Evolutionary conservation across 352 stramenopile species (phyloP).

Genomic region (Plasmopara halstedii): DNA sequence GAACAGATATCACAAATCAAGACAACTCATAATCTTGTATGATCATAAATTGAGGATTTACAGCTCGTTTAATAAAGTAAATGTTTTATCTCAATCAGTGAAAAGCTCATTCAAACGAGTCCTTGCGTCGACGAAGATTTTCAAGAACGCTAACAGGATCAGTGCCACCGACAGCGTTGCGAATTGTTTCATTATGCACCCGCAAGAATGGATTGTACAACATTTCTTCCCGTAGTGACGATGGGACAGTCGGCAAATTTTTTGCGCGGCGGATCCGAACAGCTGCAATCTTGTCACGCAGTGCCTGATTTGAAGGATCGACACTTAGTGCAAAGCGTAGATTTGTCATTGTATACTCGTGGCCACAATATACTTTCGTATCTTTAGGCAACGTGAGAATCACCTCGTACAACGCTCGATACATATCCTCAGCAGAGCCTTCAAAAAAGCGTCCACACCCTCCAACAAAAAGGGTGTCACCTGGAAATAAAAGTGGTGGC

Average conservation of each 20-base stretch:
- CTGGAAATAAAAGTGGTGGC: conserved; percentile 75
- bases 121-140: conserved; percentile 70
- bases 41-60: no score
- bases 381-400: conserved; percentile 80
- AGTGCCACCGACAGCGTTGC: conserved; percentile 66
- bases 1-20: no score
- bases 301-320: conserved; percentile 84
- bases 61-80: no score
- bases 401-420: conserved; percentile 79
- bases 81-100: no score
- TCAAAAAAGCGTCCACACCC: conserved; percentile 86
- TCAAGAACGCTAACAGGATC: conserved; percentile 75
- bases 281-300: conserved; percentile 81
- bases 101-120: conserved; percentile 65
- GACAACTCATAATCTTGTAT: no score
- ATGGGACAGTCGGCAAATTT: conserved; percentile 89
- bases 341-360: conserved; percentile 93
- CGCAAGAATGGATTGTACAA: conserved; percentile 82
- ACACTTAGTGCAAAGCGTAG: conserved; percentile 90
- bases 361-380: conserved; percentile 84
- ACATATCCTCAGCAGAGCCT: conserved; percentile 85
- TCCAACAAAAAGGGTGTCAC: conserved; percentile 84
- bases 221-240: conserved; percentile 82
- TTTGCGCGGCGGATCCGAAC: conserved; percentile 73
- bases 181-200: conserved; percentile 78